phyloP scores from a whole-genome alignment of 257 asterid species.

The Scutellaria galericulata region DNA sequence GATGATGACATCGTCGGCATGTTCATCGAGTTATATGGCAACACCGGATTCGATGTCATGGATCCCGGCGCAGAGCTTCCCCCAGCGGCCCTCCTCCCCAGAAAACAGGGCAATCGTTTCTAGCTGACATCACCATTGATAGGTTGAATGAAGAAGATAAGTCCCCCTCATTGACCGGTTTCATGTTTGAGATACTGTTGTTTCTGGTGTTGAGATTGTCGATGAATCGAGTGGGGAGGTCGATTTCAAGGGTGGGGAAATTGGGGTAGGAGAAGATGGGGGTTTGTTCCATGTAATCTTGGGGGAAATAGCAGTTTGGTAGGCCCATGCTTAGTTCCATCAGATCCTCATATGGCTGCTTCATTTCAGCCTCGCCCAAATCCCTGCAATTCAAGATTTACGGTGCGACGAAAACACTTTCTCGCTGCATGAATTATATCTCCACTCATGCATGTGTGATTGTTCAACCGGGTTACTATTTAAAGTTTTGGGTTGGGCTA shows the following conservation, averaged over 20 bases:
- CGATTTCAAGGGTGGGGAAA: conserved; percentile 18
- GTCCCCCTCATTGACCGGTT: conserved; percentile 33
- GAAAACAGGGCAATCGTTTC: conserved; percentile 30
- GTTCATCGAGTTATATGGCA: conserved; percentile 56
- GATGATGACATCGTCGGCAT: conserved; percentile 67
- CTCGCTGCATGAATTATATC: no score
- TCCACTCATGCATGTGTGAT: no score
- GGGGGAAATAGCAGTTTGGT: conserved; percentile 38
- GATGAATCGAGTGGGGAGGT: conserved; percentile 32
- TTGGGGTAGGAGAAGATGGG: conserved; percentile 39
- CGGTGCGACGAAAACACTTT: no score
- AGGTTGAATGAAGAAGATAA: conserved; percentile 55
- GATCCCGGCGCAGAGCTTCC: conserved; percentile 56
- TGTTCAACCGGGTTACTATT: no score
- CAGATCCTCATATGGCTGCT: conserved; percentile 49
- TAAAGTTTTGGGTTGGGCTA: no score
- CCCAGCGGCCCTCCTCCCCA: conserved; percentile 88
- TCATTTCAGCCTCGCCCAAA: conserved; percentile 37
- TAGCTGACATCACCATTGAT: conserved; percentile 62
- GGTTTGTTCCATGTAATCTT: conserved; percentile 40
- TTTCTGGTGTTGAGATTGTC: conserved; percentile 36
- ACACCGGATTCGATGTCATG: conserved; percentile 43
- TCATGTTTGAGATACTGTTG: conserved; percentile 10
- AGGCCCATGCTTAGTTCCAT: conserved; percentile 43
- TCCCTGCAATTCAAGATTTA: background rate